A percentile compares a stretch with the other conserved stretches of the same genome.
phyloP scores from a whole-genome alignment of 1,284 basidiomycete species.

The Pseudozyma pruni region DNA sequence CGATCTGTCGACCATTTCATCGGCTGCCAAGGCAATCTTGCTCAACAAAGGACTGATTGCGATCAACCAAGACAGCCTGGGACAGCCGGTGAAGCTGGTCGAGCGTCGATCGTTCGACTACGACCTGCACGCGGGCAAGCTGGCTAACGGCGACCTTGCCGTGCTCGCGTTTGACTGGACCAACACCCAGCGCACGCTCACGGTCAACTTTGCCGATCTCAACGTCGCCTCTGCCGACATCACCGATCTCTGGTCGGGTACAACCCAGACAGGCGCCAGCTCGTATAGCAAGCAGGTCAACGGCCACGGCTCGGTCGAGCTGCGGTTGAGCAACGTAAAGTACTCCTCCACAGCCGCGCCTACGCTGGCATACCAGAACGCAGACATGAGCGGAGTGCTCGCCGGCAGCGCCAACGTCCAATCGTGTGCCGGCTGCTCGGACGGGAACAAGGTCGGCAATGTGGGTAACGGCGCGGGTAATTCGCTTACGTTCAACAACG shows the following conservation, averaged over 20 bases:
- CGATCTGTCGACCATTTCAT: constrained; percentile 52
- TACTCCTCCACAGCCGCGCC: constrained; percentile 5
- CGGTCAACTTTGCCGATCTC: constrained; percentile 38
- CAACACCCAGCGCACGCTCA: constrained; percentile 25
- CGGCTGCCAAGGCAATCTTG: constrained; percentile 44
- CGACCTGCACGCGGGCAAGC: constrained; percentile 40
- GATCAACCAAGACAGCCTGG: constrained; percentile 56
- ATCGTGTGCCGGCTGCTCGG: constrained; percentile 38
- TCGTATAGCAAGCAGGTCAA: constrained; percentile 33
- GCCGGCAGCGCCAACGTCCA: constrained; percentile 15
- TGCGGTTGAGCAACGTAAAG: constrained; percentile 42
- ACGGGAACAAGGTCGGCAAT: constrained; percentile 34
- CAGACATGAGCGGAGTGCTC: constrained; percentile 21
- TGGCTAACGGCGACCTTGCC: constrained; percentile 43
- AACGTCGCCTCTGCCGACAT: constrained; percentile 38
- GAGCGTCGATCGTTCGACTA: constrained; percentile 35
- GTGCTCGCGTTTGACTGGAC: constrained; percentile 45
- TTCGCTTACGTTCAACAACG: constrained; percentile 27
- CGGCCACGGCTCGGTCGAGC: constrained; percentile 37
- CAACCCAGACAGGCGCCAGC: constrained; percentile 2
- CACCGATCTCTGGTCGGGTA: constrained; percentile 31
- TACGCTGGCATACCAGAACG: constrained; percentile 24
- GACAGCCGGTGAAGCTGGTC: constrained; percentile 53
- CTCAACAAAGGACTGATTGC: constrained; percentile 58
- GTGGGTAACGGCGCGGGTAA: constrained; percentile 17